phyloP scores from a whole-genome alignment of 2,329 filamentous ascomycete genomes.

The Colletotrichum sidae region DNA sequence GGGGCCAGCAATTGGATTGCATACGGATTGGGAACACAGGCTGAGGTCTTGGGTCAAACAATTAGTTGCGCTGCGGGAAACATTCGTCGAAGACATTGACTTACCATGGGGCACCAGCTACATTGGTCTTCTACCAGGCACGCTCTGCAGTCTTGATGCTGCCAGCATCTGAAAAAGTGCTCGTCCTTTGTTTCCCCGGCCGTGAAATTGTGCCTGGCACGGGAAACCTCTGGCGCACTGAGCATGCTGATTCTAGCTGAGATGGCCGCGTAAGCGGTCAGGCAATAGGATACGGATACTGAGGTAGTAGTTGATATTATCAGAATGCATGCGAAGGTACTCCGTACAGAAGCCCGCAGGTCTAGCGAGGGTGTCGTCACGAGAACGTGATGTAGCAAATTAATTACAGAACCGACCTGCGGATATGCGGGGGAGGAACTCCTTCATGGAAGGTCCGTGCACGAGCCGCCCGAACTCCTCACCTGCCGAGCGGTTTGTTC shows the following conservation, averaged over 20 bases:
- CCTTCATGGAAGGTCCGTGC: conserved; percentile 18
- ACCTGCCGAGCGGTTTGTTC: not conserved
- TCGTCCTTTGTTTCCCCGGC: conserved; percentile 45
- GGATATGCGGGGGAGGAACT: conserved; percentile 19
- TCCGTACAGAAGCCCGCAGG: not conserved
- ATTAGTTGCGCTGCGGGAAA: conserved; percentile 10
- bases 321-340: not conserved
- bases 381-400: too few species aligned
- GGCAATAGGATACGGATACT: not conserved
- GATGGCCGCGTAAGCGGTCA: not conserved
- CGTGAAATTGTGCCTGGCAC: conserved; percentile 46
- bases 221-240: conserved; percentile 11
- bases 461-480: not conserved
- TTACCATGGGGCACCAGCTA: conserved; percentile 66
- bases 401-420: not conserved
- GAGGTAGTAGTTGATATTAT: not conserved
- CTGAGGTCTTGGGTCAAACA: conserved; percentile 55
- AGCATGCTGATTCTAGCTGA: not conserved
- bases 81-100: conserved; percentile 37
- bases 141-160: conserved; percentile 57
- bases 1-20: conserved; percentile 61
- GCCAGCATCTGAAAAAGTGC: conserved; percentile 64
- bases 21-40: conserved; percentile 65
- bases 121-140: conserved; percentile 59
- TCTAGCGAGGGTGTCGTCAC: too few species aligned